These are phyloP conservation scores for Hansenula sp. DNA, from an alignment of 1,139 yeast genomes.

Conservation along the genomic window DNA sequence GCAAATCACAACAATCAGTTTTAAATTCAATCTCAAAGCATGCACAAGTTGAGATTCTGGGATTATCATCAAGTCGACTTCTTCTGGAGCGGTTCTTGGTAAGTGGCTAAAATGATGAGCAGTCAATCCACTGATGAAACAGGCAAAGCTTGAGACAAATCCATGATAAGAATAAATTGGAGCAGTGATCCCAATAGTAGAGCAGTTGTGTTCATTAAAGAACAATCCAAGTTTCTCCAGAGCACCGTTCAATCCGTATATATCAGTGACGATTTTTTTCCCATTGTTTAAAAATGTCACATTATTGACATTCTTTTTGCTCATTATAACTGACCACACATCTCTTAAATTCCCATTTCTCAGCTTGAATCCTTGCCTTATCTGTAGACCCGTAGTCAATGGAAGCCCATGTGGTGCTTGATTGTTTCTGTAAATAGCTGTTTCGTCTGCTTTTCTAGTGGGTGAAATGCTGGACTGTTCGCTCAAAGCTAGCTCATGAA, in stretches of 20 bases:
- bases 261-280: conserved; percentile 2
- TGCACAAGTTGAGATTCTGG: conserved; percentile 17
- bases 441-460: conserved; percentile 53
- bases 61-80: conserved; percentile 28
- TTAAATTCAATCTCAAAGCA: conserved; percentile 17
- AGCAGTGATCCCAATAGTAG: conserved; percentile 26
- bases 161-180: conserved; percentile 26
- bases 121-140: conserved; percentile 25
- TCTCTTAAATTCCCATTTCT: conserved; percentile 70
- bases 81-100: conserved; percentile 26
- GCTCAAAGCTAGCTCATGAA: conserved; percentile 51
- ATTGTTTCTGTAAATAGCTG: conserved; percentile 62
- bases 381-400: conserved; percentile 60
- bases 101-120: conserved; percentile 27
- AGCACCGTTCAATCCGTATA: conserved; percentile 24
- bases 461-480: conserved; percentile 57
- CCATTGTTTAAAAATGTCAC: conserved; percentile 6
- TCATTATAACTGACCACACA: conserved; percentile 47
- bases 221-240: conserved; percentile 12
- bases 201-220: conserved; percentile 11
- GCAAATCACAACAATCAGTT: conserved; percentile 28
- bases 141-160: conserved; percentile 27
- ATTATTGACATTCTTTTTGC: conserved; percentile 16
- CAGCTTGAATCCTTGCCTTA: conserved; percentile 57
- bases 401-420: conserved; percentile 61